Evolutionary conservation across 129 eudicot genomes (phyloP).

Genomic region (Chrysanthemum lavandulifolium): DNA sequence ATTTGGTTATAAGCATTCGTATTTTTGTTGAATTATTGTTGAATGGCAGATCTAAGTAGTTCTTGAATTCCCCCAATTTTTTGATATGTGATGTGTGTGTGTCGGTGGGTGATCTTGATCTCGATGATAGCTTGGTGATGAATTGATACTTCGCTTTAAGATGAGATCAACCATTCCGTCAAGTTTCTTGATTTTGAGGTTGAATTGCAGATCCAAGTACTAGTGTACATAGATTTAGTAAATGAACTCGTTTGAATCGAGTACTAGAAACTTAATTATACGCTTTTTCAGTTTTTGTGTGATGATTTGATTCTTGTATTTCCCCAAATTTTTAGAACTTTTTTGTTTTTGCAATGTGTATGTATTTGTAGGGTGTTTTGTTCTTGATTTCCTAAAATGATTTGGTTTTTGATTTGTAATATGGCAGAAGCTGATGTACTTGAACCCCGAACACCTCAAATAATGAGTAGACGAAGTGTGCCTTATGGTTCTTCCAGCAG

Average conservation of each 20-base stretch:
- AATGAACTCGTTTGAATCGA: background rate
- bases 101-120: too few relatives aligned
- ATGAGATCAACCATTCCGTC: too few relatives aligned
- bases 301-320: background rate
- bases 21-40: background rate
- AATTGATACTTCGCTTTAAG: too few relatives aligned
- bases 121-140: too few relatives aligned
- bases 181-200: too few relatives aligned
- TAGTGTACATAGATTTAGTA: background rate
- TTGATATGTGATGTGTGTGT: too few relatives aligned
- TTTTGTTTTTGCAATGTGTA: background rate
- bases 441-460: conserved; percentile 46
- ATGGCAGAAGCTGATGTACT: conserved; percentile 43
- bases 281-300: too few relatives aligned
- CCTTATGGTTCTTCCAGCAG: conserved; percentile 34
- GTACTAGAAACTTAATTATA: background rate
- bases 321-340: background rate
- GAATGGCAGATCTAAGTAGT: background rate
- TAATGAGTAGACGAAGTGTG: conserved; percentile 25
- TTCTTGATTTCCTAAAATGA: background rate
- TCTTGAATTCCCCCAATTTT: too few relatives aligned
- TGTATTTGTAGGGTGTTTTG: background rate
- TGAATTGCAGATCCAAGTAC: conserved; percentile 1
- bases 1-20: background rate
- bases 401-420: conserved; percentile 15